Evolutionary conservation across 352 stramenopile genomes (phyloP), one percentile per base, ranked within the genome.

Genomic region (Albugo candida): DNA sequence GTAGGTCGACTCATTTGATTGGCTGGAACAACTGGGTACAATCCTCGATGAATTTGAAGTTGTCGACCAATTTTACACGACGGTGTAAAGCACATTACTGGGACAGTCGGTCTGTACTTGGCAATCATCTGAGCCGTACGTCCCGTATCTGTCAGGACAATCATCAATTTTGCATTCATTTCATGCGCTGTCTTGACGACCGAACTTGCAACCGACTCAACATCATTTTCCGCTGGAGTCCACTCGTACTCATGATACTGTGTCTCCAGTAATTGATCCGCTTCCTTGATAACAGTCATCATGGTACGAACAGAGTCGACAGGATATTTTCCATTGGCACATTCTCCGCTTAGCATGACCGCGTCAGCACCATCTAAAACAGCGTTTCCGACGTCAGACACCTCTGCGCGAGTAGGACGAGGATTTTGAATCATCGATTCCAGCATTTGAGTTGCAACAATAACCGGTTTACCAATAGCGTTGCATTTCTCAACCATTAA

Each of bases 261-360:
- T 4, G 54, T 59, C 49, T 76, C 61, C 31, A 88, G 56, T 51
- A 89, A 57, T 41, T 61, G 36, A 52, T 94, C 82, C 38, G 81
- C 81, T 56, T 93, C 74, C 51, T 79, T 78, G 53, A 96, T 76
- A 41, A 97, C 81, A 42, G 91, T 88, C 60, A 94, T 96, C 89
- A 97, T 97, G 13, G 83, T 93, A 45, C 69, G 61, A 13, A 92
- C 80, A 14, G 70, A 83, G 52, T 92, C 75, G 39, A 88, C 60
- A n/a, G 80, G 80, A 67, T 86, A 92, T 61, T 92, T 87, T 52
- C 80, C 80, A 39, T 92, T 64, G 1, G 80, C 80, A 18, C 76
- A 70, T 55, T 92, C 77, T 5, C 77, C 80, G 47, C 72, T 87
- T 48, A 92, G 71, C 80, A 92, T 92, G 40, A 92, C 80, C 47